phyloP scores from a whole-genome alignment of 2,329 filamentous ascomycete species.

The Ophiostoma australiae region DNA sequence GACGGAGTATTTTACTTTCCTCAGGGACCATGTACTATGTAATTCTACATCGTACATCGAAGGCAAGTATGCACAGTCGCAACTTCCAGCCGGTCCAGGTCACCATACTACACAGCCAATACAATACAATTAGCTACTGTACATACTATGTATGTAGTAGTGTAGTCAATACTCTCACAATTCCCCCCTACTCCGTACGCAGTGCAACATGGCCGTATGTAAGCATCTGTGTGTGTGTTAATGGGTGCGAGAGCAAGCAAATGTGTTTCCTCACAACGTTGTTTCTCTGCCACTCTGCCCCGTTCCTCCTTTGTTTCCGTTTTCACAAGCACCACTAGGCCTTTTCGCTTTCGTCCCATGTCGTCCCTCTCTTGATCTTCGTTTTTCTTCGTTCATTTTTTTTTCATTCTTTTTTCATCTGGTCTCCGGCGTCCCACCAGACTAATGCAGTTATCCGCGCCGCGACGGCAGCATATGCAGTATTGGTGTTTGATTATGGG shows the following conservation, averaged over 20 bases:
- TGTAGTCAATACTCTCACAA: not conserved
- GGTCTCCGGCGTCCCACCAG: slow-evolving; percentile 3
- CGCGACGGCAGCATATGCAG: not conserved
- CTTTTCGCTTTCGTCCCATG: not conserved
- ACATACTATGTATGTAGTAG: too few relatives aligned
- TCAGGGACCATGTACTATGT: not conserved
- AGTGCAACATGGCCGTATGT: slow-evolving; percentile 7
- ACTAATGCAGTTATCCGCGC: slow-evolving; percentile 1
- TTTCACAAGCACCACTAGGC: not conserved
- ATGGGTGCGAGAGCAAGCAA: not conserved
- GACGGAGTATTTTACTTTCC: not conserved
- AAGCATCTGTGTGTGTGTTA: slow-evolving; percentile 1
- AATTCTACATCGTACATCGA: too few relatives aligned
- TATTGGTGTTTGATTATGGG: too few relatives aligned
- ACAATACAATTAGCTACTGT: not conserved
- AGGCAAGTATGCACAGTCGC: not conserved
- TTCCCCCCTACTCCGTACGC: not conserved
- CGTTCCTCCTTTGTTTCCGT: not conserved
- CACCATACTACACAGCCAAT: not conserved
- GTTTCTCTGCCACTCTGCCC: not conserved
- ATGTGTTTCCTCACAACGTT: not conserved
- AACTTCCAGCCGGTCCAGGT: not conserved
- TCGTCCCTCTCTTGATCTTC: not conserved
- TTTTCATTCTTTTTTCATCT: not conserved
- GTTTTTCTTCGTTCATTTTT: not conserved